These are phyloP conservation scores for Astrocystis sublimbata DNA, from an alignment of 495 filamentous ascomycete species.

Conservation along the genomic window DNA sequence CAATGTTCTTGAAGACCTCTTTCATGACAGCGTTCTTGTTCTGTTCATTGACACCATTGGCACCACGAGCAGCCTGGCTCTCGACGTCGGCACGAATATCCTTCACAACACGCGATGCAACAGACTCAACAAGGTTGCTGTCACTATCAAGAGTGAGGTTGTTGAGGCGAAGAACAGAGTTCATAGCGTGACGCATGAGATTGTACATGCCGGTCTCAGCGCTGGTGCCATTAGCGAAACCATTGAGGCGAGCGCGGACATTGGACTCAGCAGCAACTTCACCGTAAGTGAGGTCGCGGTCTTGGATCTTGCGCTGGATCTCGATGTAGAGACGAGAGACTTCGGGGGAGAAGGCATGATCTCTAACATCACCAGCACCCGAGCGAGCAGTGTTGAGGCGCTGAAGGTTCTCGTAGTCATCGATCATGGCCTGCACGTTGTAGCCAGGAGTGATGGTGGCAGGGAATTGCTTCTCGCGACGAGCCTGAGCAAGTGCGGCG, in stretches of 20 bases:
- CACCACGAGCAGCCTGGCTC: conserved; percentile 13
- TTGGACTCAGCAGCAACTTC: conserved; percentile 24
- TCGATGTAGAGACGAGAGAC: conserved; percentile 18
- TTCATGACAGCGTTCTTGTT: conserved; percentile 28
- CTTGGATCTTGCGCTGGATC: conserved; percentile 26
- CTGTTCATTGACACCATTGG: conserved; percentile 1
- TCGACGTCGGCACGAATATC: conserved; percentile 26
- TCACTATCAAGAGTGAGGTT: conserved; percentile 19
- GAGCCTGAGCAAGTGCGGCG: conserved; percentile 21
- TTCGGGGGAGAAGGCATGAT: conserved; percentile 18
- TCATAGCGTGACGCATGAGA: conserved; percentile 30
- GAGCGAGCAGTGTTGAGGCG: conserved; percentile 17
- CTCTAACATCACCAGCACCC: conserved; percentile 6
- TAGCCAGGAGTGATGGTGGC: conserved; percentile 13
- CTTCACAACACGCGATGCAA: conserved; percentile 13
- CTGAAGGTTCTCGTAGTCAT: conserved; percentile 23
- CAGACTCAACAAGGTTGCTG: conserved; percentile 20
- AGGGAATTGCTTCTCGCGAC: conserved; percentile 29
- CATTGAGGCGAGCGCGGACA: conserved; percentile 22
- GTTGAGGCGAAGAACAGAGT: conserved; percentile 19
- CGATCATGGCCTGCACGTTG: conserved; percentile 13
- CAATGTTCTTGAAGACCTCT: conserved; percentile 24
- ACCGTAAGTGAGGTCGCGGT: conserved; percentile 26
- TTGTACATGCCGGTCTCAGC: conserved; percentile 29
- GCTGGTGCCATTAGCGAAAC: conserved; percentile 27